phyloP scores from a whole-genome alignment of 2,329 filamentous ascomycete genomes.

The Shiraia bambusicola region DNA sequence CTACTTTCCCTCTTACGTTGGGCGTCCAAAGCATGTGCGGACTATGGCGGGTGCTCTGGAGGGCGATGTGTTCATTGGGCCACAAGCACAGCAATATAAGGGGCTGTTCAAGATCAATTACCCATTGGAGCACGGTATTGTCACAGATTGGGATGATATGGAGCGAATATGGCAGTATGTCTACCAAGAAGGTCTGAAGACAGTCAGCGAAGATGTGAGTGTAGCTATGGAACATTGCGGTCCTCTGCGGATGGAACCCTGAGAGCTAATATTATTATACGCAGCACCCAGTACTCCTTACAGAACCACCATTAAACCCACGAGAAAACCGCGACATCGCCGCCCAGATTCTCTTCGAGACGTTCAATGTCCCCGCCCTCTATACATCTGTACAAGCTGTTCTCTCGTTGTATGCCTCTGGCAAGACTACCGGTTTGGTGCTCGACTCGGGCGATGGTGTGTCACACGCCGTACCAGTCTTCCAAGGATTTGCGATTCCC shows the following conservation, averaged over 20 bases:
- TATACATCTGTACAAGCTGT: conserved; percentile 98
- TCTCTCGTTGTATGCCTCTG: conserved; percentile 90
- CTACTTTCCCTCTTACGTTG: conserved; percentile 96
- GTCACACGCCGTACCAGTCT: conserved; percentile 94
- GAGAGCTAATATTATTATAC: conserved; percentile 15
- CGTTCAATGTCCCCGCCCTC: conserved; percentile 93
- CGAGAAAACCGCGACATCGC: conserved; percentile 93
- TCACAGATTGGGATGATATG: conserved; percentile 99
- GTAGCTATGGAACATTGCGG: conserved; percentile 4
- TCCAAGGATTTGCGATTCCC: conserved; percentile 95
- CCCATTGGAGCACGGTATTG: conserved; percentile 94
- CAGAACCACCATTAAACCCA: conserved; percentile 93
- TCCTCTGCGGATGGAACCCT: conserved; percentile 5
- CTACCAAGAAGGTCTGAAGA: conserved; percentile 93
- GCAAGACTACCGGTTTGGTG: conserved; percentile 92
- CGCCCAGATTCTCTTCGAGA: conserved; percentile 97
- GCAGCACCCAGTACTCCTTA: conserved; percentile 91
- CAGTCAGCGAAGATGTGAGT: conserved; percentile 88
- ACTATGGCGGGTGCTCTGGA: conserved; percentile 96
- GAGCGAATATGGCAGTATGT: conserved; percentile 99
- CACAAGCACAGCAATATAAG: conserved; percentile 84
- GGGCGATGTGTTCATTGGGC: conserved; percentile 95
- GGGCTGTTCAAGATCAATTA: conserved; percentile 95
- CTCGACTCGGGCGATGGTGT: conserved; percentile 95
- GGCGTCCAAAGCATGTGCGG: conserved; percentile 89